Percentiles rank a stretch among this genome's conserved stretches.
Evolutionary conservation across 768 basidiomycete genomes (phyloP).

Genomic region (Serendipita sp.): DNA sequence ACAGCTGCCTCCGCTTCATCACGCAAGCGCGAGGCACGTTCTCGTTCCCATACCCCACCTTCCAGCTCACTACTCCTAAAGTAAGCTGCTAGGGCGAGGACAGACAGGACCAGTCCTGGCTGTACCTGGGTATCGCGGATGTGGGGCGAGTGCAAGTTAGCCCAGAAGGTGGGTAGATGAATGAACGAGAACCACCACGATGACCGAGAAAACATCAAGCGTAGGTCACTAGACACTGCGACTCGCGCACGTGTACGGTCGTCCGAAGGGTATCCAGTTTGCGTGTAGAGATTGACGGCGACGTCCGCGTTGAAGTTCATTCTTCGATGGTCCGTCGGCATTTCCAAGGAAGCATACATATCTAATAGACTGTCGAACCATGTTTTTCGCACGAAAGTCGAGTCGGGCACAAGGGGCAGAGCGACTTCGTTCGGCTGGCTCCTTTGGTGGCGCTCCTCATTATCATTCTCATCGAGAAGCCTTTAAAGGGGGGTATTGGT

Average conservation of each 20-base stretch:
- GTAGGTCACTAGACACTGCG: neutral
- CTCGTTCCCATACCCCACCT: neutral
- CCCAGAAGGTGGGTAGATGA: conserved; percentile 11
- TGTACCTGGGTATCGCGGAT: conserved; percentile 1
- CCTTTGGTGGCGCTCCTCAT: neutral
- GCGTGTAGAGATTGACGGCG: neutral
- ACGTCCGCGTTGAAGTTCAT: no score
- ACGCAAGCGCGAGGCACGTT: neutral
- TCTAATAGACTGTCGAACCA: conserved; percentile 65
- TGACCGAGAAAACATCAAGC: neutral
- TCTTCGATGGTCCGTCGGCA: neutral
- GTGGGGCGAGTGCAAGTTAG: conserved; percentile 2
- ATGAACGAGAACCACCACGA: conserved; percentile 11
- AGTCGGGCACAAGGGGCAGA: neutral
- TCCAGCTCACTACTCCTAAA: neutral
- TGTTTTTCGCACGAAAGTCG: conserved; percentile 45
- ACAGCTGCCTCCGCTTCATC: no score
- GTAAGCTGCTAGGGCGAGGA: neutral
- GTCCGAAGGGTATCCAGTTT: neutral
- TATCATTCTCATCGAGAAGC: neutral
- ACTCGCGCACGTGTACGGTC: neutral
- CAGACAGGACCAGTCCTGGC: conserved; percentile 6
- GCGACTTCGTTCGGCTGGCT: neutral
- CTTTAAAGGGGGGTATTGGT: neutral
- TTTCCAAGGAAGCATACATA: conserved; percentile 29